phyloP scores from a whole-genome alignment of 805 yeast genomes.

The Yarrowia divulgata region DNA sequence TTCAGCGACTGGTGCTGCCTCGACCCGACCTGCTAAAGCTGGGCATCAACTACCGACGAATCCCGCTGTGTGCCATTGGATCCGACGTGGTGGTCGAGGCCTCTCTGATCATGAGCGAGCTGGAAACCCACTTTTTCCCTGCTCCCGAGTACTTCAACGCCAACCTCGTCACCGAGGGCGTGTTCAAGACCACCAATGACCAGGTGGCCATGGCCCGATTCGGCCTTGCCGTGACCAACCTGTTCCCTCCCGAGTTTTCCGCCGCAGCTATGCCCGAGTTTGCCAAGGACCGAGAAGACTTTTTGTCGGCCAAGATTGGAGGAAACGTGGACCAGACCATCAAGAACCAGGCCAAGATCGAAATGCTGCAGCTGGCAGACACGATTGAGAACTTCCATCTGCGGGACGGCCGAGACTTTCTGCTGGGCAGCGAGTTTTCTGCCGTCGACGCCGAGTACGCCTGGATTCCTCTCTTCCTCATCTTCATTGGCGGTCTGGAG shows the following conservation, averaged over 20 bases:
- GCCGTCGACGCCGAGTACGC: constrained; percentile 29
- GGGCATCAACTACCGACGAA: constrained; percentile 36
- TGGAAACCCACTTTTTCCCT: constrained; percentile 35
- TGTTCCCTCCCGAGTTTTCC: constrained; percentile 29
- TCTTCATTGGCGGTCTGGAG: constrained; percentile 35
- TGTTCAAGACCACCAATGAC: constrained; percentile 33
- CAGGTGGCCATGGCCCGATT: constrained; percentile 26
- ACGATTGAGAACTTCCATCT: constrained; percentile 34
- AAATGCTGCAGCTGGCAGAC: constrained; percentile 32
- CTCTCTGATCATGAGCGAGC: constrained; percentile 34
- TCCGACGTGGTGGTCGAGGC: constrained; percentile 29
- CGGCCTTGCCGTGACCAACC: constrained; percentile 8
- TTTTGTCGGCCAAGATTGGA: constrained; percentile 16
- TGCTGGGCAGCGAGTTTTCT: constrained; percentile 27
- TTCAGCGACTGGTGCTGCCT: constrained; percentile 14
- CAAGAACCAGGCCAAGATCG: constrained; percentile 33
- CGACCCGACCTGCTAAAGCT: constrained; percentile 35
- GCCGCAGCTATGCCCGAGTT: constrained; percentile 21
- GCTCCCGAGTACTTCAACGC: constrained; percentile 32
- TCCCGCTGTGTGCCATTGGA: constrained; percentile 38
- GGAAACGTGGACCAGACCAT: not conserved
- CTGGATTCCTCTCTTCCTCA: constrained; percentile 32
- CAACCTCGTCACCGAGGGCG: constrained; percentile 19
- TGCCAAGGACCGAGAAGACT: constrained; percentile 34
- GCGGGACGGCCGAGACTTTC: constrained; percentile 26